A percentile compares a stretch with the other conserved stretches of the same genome.
phyloP scores from a whole-genome alignment of 73 alveolate genomes.

The Diophrys appendiculata region DNA sequence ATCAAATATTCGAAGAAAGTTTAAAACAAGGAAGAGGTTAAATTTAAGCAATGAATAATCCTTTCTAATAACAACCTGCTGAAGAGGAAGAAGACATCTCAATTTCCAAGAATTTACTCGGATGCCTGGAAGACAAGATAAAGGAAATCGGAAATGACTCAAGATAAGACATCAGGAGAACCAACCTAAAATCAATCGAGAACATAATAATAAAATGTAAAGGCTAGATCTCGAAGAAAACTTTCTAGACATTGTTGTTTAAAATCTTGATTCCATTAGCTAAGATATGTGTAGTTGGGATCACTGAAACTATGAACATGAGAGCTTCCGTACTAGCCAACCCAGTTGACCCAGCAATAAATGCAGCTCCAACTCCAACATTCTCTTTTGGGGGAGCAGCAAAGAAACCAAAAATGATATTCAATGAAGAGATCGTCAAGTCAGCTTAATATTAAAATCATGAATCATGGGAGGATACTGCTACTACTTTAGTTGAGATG shows the following conservation, averaged over 20 bases:
- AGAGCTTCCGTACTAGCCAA: conserved; percentile 5
- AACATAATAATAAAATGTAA: conserved; percentile 59
- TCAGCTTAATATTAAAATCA: too few relatives aligned
- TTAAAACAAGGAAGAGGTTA: too few relatives aligned
- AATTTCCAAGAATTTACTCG: too few relatives aligned
- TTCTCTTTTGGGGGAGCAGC: conserved; percentile 53
- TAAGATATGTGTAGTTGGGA: conserved; percentile 10
- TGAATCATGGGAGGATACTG: conserved; percentile 68
- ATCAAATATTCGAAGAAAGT: too few relatives aligned
- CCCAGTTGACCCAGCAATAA: too few relatives aligned
- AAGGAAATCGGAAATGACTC: conserved; percentile 43
- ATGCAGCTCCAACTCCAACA: conserved; percentile 50
- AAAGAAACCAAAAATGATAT: conserved; percentile 13
- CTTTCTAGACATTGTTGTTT: too few relatives aligned
- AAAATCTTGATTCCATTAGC: too few relatives aligned
- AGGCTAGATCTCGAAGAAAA: too few relatives aligned
- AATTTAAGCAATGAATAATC: not conserved
- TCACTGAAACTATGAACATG: conserved; percentile 2
- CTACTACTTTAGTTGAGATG: too few relatives aligned
- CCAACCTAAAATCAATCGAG: conserved; percentile 48
- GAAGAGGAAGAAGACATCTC: not conserved
- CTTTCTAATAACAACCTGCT: not conserved
- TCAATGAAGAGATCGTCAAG: conserved; percentile 60
- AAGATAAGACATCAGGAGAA: conserved; percentile 56
- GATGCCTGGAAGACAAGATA: conserved; percentile 39